Percentiles rank a stretch among this genome's conserved stretches.
These are phyloP conservation scores for Acmispon strigosus DNA, from an alignment of 306 rosid genomes.

Conservation along the genomic window DNA sequence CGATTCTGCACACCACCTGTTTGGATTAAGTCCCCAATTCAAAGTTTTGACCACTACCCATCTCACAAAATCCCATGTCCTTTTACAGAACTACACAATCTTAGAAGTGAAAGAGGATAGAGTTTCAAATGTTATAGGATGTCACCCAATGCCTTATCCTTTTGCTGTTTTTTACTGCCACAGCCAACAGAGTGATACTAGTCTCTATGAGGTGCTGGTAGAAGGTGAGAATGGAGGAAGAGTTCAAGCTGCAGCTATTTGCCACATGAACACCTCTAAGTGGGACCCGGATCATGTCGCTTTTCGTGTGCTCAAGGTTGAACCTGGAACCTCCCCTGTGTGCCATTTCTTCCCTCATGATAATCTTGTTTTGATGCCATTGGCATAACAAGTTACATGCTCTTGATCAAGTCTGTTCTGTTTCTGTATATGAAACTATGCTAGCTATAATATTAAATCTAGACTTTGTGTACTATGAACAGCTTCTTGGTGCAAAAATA, in stretches of 20 bases:
- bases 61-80: slow-evolving; percentile 24
- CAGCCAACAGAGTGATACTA: slow-evolving; percentile 39
- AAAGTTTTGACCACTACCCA: slow-evolving; percentile 42
- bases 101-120: slow-evolving; percentile 24
- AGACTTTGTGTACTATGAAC: background rate
- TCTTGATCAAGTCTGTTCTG: background rate
- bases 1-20: slow-evolving; percentile 30
- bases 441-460: background rate
- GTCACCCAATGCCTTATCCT: slow-evolving; percentile 78
- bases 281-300: slow-evolving; percentile 59
- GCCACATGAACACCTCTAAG: slow-evolving; percentile 79
- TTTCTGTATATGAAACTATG: background rate
- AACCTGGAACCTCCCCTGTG: slow-evolving; percentile 55
- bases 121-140: slow-evolving; percentile 49
- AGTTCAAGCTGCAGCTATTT: slow-evolving; percentile 56
- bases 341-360: slow-evolving; percentile 73
- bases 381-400: background rate
- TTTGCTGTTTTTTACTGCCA: slow-evolving; percentile 70
- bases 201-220: slow-evolving; percentile 40
- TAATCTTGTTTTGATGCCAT: slow-evolving; percentile 54
- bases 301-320: slow-evolving; percentile 43
- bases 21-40: slow-evolving; percentile 35
- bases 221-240: slow-evolving; percentile 49
- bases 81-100: slow-evolving; percentile 61
- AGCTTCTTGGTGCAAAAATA: background rate